These are phyloP conservation scores for Pythium brachiatum DNA, from an alignment of 352 stramenopile species.

Conservation along the genomic window DNA sequence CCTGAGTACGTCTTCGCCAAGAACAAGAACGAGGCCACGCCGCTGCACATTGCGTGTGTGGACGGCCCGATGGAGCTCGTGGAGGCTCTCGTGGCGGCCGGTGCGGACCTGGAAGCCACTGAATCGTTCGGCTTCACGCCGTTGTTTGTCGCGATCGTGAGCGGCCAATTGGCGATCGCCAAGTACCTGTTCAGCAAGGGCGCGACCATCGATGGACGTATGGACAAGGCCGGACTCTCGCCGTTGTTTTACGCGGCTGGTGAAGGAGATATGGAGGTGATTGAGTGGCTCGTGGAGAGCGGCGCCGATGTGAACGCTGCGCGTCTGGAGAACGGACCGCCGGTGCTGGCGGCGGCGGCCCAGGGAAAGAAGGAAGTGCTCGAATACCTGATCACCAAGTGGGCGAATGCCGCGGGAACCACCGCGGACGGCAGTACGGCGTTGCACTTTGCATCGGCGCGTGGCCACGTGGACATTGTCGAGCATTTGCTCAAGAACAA, in stretches of 20 bases:
- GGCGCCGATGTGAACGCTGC: slow-evolving; percentile 27
- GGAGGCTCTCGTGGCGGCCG: slow-evolving; percentile 17
- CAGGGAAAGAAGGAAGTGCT: slow-evolving; percentile 25
- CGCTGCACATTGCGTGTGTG: slow-evolving; percentile 30
- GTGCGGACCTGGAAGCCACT: slow-evolving; percentile 23
- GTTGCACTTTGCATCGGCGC: slow-evolving; percentile 23
- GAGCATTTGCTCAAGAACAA: slow-evolving; percentile 20
- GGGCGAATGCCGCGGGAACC: slow-evolving; percentile 9
- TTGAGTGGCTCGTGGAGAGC: slow-evolving; percentile 24
- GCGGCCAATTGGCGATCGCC: slow-evolving; percentile 26
- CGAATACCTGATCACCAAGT: slow-evolving; percentile 16
- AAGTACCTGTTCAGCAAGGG: slow-evolving; percentile 18
- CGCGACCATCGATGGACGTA: slow-evolving; percentile 22
- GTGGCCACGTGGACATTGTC: slow-evolving; percentile 15
- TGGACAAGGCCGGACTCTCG: slow-evolving; percentile 25
- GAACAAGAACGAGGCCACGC: slow-evolving; percentile 26
- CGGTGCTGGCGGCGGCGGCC: slow-evolving; percentile 24
- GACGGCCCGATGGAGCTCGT: slow-evolving; percentile 26
- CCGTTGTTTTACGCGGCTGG: slow-evolving; percentile 28
- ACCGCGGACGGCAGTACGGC: slow-evolving; percentile 23
- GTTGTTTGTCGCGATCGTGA: slow-evolving; percentile 30
- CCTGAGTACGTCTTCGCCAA: slow-evolving; percentile 24
- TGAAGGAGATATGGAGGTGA: slow-evolving; percentile 17
- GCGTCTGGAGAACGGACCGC: slow-evolving; percentile 18
- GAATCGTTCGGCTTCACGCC: slow-evolving; percentile 28